Evolutionary conservation across 495 filamentous ascomycete genomes (phyloP).

Genomic region (Lentithecium fluviatile): DNA sequence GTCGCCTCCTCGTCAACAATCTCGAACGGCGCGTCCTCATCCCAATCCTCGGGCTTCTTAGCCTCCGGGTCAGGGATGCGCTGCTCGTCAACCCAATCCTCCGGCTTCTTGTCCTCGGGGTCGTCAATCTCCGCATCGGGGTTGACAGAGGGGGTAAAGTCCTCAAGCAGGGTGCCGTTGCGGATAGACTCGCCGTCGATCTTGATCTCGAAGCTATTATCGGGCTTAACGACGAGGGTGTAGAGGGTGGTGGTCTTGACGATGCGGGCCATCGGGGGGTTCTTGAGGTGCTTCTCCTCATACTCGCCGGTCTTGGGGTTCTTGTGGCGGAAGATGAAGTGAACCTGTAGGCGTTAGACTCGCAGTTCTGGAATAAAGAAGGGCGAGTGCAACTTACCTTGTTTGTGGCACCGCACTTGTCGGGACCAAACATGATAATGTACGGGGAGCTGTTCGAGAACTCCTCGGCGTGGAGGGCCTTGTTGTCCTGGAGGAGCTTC

Average conservation of each 20-base stretch:
- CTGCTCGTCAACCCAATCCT: constrained; percentile 91
- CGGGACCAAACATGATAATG: constrained; percentile 99
- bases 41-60: constrained; percentile 97
- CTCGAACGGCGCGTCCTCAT: constrained; percentile 97
- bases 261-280: constrained; percentile 79
- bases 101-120: constrained; percentile 90
- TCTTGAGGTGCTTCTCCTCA: constrained; percentile 97
- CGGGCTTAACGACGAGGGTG: constrained; percentile 90
- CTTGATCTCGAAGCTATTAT: constrained; percentile 91
- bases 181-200: constrained; percentile 83
- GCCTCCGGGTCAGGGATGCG: constrained; percentile 90
- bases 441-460: constrained; percentile 98
- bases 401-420: constrained; percentile 99
- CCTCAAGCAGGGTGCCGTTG: constrained; percentile 88
- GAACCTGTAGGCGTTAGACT: constrained; percentile 57
- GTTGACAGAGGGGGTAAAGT: constrained; percentile 92
- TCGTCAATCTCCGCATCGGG: constrained; percentile 96
- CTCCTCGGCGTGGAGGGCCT: constrained; percentile 92
- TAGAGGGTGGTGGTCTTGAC: constrained; percentile 90
- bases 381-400: constrained; percentile 58
- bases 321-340: constrained; percentile 99
- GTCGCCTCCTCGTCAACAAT: constrained; percentile 90
- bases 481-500: constrained; percentile 98
- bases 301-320: constrained; percentile 99
- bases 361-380: not conserved